phyloP scores from a whole-genome alignment of 2,329 filamentous ascomycete species.

The Alternaria gaisen region DNA sequence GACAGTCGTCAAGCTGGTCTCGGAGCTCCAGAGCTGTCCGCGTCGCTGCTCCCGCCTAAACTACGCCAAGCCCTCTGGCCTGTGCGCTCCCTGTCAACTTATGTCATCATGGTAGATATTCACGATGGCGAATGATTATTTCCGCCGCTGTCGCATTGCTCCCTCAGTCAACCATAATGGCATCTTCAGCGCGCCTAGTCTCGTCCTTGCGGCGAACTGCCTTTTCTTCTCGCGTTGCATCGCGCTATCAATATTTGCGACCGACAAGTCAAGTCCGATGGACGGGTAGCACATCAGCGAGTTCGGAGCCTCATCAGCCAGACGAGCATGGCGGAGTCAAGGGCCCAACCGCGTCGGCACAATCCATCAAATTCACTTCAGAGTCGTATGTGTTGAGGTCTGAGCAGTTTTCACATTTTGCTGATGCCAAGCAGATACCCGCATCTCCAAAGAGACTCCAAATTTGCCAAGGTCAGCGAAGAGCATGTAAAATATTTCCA shows the following conservation, averaged over 20 bases:
- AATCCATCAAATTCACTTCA: slow-evolving; percentile 77
- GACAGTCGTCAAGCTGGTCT: slow-evolving; percentile 33
- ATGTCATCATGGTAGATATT: slow-evolving; percentile 37
- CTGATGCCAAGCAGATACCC: slow-evolving; percentile 66
- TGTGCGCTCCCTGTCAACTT: slow-evolving; percentile 36
- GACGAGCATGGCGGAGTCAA: slow-evolving; percentile 48
- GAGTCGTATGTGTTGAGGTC: slow-evolving; percentile 65
- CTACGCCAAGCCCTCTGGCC: slow-evolving; percentile 40
- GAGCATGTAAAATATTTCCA: slow-evolving; percentile 88
- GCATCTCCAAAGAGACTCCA: slow-evolving; percentile 78
- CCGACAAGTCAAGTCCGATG: slow-evolving; percentile 48
- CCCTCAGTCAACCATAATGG: slow-evolving; percentile 41
- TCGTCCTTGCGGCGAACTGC: slow-evolving; percentile 45
- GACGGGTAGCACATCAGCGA: slow-evolving; percentile 50
- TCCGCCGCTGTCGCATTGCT: slow-evolving; percentile 31
- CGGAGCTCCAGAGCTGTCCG: slow-evolving; percentile 51
- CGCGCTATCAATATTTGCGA: slow-evolving; percentile 34
- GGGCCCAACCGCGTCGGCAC: slow-evolving; percentile 47
- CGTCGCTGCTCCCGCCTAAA: slow-evolving; percentile 50
- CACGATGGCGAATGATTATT: slow-evolving; percentile 23
- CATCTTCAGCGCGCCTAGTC: slow-evolving; percentile 44
- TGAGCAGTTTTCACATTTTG: background rate
- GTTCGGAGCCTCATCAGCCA: slow-evolving; percentile 53
- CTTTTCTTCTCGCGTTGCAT: slow-evolving; percentile 35
- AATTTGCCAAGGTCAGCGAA: slow-evolving; percentile 75